Evolutionary conservation across 805 yeast genomes (phyloP).

Genomic region (Clavispora asparagi): DNA sequence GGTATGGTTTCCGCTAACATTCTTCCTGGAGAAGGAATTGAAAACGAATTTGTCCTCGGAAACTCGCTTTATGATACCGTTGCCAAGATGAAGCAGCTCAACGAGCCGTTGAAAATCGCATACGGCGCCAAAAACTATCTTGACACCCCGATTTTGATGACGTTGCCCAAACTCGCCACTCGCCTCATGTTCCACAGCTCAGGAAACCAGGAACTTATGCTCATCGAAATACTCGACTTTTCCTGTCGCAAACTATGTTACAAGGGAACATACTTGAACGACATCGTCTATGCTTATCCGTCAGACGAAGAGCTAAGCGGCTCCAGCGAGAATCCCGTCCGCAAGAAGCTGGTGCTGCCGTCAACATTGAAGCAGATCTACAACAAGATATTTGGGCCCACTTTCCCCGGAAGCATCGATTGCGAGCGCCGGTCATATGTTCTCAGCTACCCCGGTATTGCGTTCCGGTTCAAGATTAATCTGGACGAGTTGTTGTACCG

Average conservation of each 20-base stretch:
- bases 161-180: conserved; percentile 19
- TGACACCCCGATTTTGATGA: conserved; percentile 28
- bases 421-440: conserved; percentile 27
- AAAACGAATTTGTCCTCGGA: conserved; percentile 25
- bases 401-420: conserved; percentile 47
- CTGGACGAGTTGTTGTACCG: conserved; percentile 15
- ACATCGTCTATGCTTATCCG: conserved; percentile 14
- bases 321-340: background rate
- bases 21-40: conserved; percentile 35
- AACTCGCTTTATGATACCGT: conserved; percentile 24
- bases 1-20: conserved; percentile 11
- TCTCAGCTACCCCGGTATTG: conserved; percentile 53
- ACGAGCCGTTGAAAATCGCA: conserved; percentile 24
- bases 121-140: conserved; percentile 27
- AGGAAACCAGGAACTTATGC: conserved; percentile 20
- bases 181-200: conserved; percentile 25
- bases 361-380: conserved; percentile 41
- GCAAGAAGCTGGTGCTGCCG: conserved; percentile 10
- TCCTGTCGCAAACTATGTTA: conserved; percentile 21
- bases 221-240: conserved; percentile 26
- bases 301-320: conserved; percentile 9
- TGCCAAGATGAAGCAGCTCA: conserved; percentile 19
- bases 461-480: conserved; percentile 40
- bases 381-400: conserved; percentile 57
- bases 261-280: conserved; percentile 29